A percentile compares a stretch with the other conserved stretches of the same genome.
phyloP scores from a whole-genome alignment of 2,329 filamentous ascomycete species.

The Alternaria sp. region DNA sequence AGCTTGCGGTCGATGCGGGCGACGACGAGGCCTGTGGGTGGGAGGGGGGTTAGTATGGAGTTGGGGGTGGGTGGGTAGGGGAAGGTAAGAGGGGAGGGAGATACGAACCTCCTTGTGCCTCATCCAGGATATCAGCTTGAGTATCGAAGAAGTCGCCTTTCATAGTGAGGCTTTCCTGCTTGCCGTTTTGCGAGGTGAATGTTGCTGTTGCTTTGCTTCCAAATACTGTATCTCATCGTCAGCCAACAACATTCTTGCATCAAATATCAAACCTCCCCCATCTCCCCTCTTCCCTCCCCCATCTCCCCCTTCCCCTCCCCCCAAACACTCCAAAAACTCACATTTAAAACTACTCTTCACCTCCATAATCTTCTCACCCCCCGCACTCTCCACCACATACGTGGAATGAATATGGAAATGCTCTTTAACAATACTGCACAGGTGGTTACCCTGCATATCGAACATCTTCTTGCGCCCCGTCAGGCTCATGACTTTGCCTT shows the following conservation, averaged over 20 bases:
- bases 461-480: conserved; percentile 63
- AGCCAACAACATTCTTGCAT: not conserved
- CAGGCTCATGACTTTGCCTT: conserved; percentile 61
- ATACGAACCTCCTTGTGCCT: conserved; percentile 41
- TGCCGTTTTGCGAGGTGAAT: conserved; percentile 51
- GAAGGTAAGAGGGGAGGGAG: not conserved
- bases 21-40: conserved; percentile 52
- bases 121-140: conserved; percentile 63
- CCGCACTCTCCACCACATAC: conserved; percentile 57
- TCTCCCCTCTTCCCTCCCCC: too few species aligned
- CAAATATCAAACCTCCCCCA: not conserved
- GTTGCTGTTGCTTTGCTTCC: conserved; percentile 62
- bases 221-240: conserved; percentile 49
- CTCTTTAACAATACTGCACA: conserved; percentile 66
- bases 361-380: conserved; percentile 58
- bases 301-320: too few species aligned
- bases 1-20: conserved; percentile 66
- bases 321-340: conserved; percentile 20
- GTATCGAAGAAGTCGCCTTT: conserved; percentile 67
- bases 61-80: not conserved
- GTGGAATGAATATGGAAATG: conserved; percentile 58
- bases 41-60: not conserved
- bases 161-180: conserved; percentile 52
- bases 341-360: conserved; percentile 62
- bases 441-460: conserved; percentile 60